Evolutionary conservation across 805 yeast genomes (phyloP).

Genomic region (Cyberlindnera petersonii): DNA sequence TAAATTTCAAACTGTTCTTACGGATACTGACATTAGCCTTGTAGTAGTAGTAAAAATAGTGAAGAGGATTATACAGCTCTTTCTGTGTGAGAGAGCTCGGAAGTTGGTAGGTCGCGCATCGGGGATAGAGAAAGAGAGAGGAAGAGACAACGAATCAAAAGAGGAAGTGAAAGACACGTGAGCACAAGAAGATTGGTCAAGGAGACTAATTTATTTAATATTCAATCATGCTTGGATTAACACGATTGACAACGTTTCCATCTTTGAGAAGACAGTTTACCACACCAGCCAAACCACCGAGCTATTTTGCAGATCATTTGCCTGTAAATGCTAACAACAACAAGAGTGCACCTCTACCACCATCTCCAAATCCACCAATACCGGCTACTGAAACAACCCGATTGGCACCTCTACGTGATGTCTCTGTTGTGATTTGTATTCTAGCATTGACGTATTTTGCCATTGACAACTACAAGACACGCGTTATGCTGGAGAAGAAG

Average conservation of each 20-base stretch:
- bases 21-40: too few relatives aligned
- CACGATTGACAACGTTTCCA: not conserved
- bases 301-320: constrained; percentile 20
- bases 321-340: constrained; percentile 2
- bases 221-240: constrained; percentile 1
- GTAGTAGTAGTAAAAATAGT: too few relatives aligned
- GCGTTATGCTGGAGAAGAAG: constrained; percentile 35
- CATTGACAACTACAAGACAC: constrained; percentile 44
- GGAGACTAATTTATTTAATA: too few relatives aligned
- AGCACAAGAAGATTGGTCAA: too few relatives aligned
- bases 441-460: constrained; percentile 45
- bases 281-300: constrained; percentile 22
- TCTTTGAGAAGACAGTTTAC: constrained; percentile 6
- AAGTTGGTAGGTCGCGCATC: too few relatives aligned
- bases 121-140: too few relatives aligned
- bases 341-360: not conserved
- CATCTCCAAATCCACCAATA: not conserved
- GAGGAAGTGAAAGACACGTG: too few relatives aligned
- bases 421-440: constrained; percentile 41
- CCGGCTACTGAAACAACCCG: not conserved
- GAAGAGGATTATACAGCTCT: too few relatives aligned
- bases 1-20: constrained; percentile 22
- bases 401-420: constrained; percentile 26
- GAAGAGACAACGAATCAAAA: too few relatives aligned
- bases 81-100: too few relatives aligned